Evolutionary conservation across 1,284 basidiomycete genomes (phyloP).

Genomic region (Pseudozyma thailandica): DNA sequence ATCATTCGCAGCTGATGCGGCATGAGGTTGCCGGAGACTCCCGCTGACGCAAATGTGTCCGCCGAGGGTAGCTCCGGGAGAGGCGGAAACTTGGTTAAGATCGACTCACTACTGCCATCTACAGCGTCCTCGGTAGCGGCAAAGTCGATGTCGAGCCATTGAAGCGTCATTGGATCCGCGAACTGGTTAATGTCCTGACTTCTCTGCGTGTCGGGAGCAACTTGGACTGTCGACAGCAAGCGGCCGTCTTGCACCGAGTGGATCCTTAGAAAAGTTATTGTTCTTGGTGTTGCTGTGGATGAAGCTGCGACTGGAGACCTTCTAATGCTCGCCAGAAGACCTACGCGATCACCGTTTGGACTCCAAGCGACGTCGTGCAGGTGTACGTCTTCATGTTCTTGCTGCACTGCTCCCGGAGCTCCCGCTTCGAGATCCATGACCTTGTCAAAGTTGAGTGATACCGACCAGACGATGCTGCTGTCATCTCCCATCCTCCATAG

Average conservation of each 20-base stretch:
- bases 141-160: slow-evolving; percentile 26
- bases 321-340: slow-evolving; percentile 23
- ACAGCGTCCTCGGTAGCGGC: not conserved
- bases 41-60: slow-evolving; percentile 29
- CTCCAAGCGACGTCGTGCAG: slow-evolving; percentile 48
- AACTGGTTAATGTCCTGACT: slow-evolving; percentile 1
- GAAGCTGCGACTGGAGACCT: slow-evolving; percentile 21
- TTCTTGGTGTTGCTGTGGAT: slow-evolving; percentile 16
- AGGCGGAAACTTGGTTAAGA: slow-evolving; percentile 24
- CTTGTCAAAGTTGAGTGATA: slow-evolving; percentile 28
- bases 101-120: slow-evolving; percentile 17
- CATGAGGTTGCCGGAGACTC: slow-evolving; percentile 32
- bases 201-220: not conserved
- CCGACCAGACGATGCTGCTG: slow-evolving; percentile 35
- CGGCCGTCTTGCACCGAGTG: slow-evolving; percentile 48
- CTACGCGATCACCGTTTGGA: slow-evolving; percentile 41
- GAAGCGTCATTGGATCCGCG: slow-evolving; percentile 5
- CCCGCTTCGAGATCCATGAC: slow-evolving; percentile 21
- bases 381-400: slow-evolving; percentile 39
- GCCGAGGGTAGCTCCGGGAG: slow-evolving; percentile 28
- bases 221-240: slow-evolving; percentile 30
- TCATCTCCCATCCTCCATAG: slow-evolving; percentile 48
- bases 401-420: slow-evolving; percentile 9
- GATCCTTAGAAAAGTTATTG: slow-evolving; percentile 19
- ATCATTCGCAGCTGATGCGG: slow-evolving; percentile 49